These are phyloP conservation scores for Lactarius evosmus DNA, from an alignment of 768 basidiomycete genomes.

Conservation along the genomic window DNA sequence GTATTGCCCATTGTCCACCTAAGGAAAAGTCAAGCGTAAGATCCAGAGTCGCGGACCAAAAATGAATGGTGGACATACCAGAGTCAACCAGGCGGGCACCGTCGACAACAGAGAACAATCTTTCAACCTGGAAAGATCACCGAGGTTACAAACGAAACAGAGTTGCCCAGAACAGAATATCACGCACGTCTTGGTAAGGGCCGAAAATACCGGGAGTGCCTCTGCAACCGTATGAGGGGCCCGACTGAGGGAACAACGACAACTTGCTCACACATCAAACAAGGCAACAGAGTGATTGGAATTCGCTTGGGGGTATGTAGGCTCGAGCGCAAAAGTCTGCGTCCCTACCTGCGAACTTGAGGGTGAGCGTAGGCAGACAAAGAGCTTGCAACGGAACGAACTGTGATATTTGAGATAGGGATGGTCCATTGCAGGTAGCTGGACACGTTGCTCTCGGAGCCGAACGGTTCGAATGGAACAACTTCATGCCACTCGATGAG, in stretches of 20 bases:
- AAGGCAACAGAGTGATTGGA: constrained; percentile 60
- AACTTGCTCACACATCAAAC: constrained; percentile 61
- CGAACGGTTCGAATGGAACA: constrained; percentile 67
- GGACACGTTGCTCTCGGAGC: constrained; percentile 52
- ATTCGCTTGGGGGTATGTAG: constrained; percentile 60
- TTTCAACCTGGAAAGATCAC: constrained; percentile 51
- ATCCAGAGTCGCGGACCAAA: not conserved
- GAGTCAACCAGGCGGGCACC: constrained; percentile 66
- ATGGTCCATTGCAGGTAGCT: constrained; percentile 79
- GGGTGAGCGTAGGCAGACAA: not conserved
- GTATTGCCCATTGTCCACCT: constrained; percentile 74
- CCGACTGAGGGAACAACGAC: not conserved
- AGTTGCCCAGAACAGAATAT: constrained; percentile 26
- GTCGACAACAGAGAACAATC: constrained; percentile 56
- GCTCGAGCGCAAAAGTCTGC: constrained; percentile 45
- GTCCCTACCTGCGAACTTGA: not conserved
- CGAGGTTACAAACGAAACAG: not conserved
- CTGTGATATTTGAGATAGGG: constrained; percentile 52
- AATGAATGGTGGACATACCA: constrained; percentile 37
- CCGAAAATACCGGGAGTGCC: constrained; percentile 72
- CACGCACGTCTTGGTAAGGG: constrained; percentile 75
- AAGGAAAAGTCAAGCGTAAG: not conserved
- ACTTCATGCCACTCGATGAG: constrained; percentile 72
- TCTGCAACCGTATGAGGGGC: constrained; percentile 36
- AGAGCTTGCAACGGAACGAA: constrained; percentile 34